Base-by-base conservation (phyloP, 306 rosid species). In the Cicer cuneatum region DNA sequence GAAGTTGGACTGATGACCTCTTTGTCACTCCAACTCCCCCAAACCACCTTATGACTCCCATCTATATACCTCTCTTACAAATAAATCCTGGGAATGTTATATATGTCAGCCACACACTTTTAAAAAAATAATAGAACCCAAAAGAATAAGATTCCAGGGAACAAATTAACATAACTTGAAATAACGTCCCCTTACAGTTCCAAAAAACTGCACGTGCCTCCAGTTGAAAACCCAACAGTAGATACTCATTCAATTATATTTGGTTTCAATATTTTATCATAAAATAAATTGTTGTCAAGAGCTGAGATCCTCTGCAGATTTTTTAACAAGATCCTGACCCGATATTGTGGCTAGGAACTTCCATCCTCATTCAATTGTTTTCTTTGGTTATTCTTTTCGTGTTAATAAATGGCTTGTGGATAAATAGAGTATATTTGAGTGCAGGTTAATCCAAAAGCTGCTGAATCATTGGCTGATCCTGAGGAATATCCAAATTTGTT, bases 391-490 rank as follows among this genome's bases (percentile, higher is more conserved):
- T 21, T 68, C 54, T 66, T 82, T 13, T 73, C 53, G 15, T 24
- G 59, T 69, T 18, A 14, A 49, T 14, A 64, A 37, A 53, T 72
- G 33, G 43, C 45, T 11, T 49, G 62, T 33, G 57, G 63, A 51
- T 71, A 8, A 53, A 29, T 47, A 48, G 56, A 68, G 53, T 42
- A 59, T 58, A 39, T 72, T 77, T 77, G 73, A 39, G 33, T 45
- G 53, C 83, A 94, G 99, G 95, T 94, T 76, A 92, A 86, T 85
- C 87, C 96, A 12, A 94, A 92, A 83, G 99, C 99, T 80, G 99
- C 99, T 2, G 98, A 92, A 71, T 92, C 99, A 67, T 84, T 94
- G 86, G 99, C 98, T 81, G 93, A 92, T 86, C 99, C 99, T 29
- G 96, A 89, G 76, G 96, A 92, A 86, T 94, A 94, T 84, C 92